A percentile compares a stretch with the other conserved stretches of the same genome.
Conservation (phyloP, 805 yeast genomes). For the Metschnikowia kofuensis region DNA sequence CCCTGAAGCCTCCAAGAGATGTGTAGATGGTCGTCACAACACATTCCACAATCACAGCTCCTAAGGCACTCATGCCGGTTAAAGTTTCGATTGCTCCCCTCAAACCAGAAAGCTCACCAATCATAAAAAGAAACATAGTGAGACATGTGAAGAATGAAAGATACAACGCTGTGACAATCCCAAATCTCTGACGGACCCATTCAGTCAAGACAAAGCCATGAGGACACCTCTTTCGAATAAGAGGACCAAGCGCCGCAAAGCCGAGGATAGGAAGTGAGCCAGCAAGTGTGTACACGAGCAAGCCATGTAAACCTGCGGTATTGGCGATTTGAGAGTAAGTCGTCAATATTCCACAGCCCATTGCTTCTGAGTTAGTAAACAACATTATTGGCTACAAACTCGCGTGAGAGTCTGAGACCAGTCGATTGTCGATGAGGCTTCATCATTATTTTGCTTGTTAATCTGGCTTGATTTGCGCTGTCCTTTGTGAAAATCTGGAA, state of each 20-base stretch:
- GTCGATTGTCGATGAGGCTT: too few species aligned
- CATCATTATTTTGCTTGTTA: too few species aligned
- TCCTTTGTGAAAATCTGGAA: too few species aligned
- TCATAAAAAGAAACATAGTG: constrained; percentile 83
- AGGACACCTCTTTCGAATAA: constrained; percentile 75
- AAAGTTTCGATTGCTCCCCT: constrained; percentile 72
- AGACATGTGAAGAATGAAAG: constrained; percentile 78
- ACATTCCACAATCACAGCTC: constrained; percentile 81
- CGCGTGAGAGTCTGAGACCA: too few species aligned
- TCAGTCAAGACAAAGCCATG: constrained; percentile 89
- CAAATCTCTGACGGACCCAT: constrained; percentile 88
- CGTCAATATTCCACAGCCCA: constrained; percentile 86
- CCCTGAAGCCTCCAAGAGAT: constrained; percentile 82
- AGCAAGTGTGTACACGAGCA: constrained; percentile 71
- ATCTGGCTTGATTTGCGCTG: too few species aligned
- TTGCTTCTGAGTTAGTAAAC: constrained; percentile 42
- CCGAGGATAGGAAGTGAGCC: constrained; percentile 83
- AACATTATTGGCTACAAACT: neutral
- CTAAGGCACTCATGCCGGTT: constrained; percentile 75
- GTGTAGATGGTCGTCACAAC: constrained; percentile 86
- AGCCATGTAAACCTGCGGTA: constrained; percentile 81
- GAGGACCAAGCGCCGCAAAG: constrained; percentile 83
- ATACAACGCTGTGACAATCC: constrained; percentile 67
- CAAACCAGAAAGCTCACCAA: constrained; percentile 81
- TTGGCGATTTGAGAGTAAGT: constrained; percentile 88